Conservation (phyloP, 2,329 filamentous ascomycete species). For the Fusarium sp. region DNA sequence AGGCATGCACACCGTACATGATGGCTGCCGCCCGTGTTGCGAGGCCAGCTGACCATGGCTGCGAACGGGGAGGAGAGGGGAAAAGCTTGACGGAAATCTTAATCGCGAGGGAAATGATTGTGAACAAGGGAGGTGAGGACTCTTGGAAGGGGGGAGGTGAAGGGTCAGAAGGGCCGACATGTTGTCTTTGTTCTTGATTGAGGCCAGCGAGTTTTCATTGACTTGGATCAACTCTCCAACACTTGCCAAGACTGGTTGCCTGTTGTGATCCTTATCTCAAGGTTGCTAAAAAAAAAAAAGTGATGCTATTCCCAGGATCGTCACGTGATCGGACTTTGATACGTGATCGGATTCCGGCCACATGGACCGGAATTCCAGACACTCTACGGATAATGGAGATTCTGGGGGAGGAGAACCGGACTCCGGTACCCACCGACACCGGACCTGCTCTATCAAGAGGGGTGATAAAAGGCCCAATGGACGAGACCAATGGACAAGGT, state of each 20-base stretch:
- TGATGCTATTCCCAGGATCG: not conserved
- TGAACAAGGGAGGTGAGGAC: not conserved
- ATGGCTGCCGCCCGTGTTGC: constrained; percentile 6
- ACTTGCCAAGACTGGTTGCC: not conserved
- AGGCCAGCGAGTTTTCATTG: not conserved
- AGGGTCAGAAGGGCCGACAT: not conserved
- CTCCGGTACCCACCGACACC: constrained; percentile 35
- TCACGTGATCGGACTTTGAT: constrained; percentile 33
- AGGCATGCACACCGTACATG: constrained; percentile 37
- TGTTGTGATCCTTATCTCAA: not conserved
- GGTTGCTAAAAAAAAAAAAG: not conserved
- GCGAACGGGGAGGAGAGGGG: not conserved
- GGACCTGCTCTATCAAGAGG: constrained; percentile 28
- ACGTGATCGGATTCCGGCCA: constrained; percentile 29
- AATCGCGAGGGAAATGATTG: not conserved
- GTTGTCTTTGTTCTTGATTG: not conserved
- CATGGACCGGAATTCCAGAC: constrained; percentile 33
- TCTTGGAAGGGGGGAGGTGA: not conserved
- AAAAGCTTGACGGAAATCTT: constrained; percentile 5
- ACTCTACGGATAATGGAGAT: constrained; percentile 21
- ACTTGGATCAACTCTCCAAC: not conserved
- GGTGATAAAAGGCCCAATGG: constrained; percentile 33
- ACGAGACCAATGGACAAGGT: constrained; percentile 10
- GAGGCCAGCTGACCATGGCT: constrained; percentile 1
- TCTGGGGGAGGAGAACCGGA: constrained; percentile 28